phyloP scores from a whole-genome alignment of 345 rosid genomes.

The Kernera saxatilis region DNA sequence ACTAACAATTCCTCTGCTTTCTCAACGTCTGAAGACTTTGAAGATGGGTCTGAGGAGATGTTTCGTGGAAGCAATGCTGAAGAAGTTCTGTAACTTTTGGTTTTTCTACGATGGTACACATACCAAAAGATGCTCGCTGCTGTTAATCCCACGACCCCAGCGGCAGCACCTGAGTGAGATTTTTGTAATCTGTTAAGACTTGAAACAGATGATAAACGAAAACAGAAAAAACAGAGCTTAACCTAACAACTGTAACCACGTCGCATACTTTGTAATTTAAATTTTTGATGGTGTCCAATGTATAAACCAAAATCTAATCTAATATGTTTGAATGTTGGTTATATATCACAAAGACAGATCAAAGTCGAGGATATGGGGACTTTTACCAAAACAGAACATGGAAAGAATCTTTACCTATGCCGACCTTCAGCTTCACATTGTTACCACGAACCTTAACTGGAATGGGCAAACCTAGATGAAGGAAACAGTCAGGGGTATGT shows the following conservation, averaged over 20 bases:
- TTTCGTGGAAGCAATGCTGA: conserved; percentile 34
- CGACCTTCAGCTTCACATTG: background rate
- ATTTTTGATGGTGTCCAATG: background rate
- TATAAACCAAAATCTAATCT: background rate
- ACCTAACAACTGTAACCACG: no score
- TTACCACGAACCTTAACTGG: no score
- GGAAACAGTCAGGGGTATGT: no score
- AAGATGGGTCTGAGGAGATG: conserved; percentile 38
- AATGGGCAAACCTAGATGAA: no score
- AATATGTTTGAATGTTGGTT: background rate
- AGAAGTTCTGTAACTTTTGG: conserved; percentile 22
- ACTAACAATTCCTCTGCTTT: conserved; percentile 27
- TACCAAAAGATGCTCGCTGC: background rate
- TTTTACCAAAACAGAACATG: background rate
- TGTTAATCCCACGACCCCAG: conserved; percentile 15
- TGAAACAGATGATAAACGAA: background rate
- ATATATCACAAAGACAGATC: background rate
- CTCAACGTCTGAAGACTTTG: conserved; percentile 40
- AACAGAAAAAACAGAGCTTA: no score
- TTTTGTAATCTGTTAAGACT: background rate
- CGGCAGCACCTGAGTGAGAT: conserved; percentile 24
- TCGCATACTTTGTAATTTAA: no score
- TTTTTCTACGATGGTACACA: conserved; percentile 28
- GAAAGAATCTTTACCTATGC: conserved; percentile 26
- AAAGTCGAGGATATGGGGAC: background rate